These are phyloP conservation scores for Stagonosporopsis tanaceti DNA, from an alignment of 2,329 filamentous ascomycete species.

Conservation along the genomic window DNA sequence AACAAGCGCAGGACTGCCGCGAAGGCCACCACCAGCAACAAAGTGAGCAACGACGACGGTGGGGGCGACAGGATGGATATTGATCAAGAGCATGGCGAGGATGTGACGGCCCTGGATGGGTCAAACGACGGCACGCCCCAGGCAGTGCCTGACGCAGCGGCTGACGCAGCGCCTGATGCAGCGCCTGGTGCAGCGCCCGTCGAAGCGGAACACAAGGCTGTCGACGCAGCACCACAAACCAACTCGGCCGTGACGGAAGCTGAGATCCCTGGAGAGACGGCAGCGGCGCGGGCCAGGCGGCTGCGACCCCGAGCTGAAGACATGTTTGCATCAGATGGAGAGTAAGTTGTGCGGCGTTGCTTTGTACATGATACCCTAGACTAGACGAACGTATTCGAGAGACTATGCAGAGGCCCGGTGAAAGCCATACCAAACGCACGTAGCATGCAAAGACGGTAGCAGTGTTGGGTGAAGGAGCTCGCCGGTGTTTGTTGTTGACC, in stretches of 20 bases:
- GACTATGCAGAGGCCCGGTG: not conserved
- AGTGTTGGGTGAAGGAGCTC: not conserved
- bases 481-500: conserved; percentile 16
- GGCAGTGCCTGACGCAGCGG: conserved; percentile 1
- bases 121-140: conserved; percentile 14
- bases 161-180: not conserved
- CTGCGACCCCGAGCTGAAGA: conserved; percentile 49
- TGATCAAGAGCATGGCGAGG: conserved; percentile 22
- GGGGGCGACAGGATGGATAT: conserved; percentile 33
- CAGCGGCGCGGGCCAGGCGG: conserved; percentile 46
- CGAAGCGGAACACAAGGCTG: conserved; percentile 6
- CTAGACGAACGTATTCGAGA: not conserved
- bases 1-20: conserved; percentile 26
- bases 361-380: conserved; percentile 27
- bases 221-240: not conserved
- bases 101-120: conserved; percentile 10
- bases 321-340: conserved; percentile 49
- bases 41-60: conserved; percentile 22
- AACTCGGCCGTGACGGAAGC: not conserved
- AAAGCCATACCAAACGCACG: not conserved
- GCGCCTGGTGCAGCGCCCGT: not conserved
- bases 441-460: not conserved
- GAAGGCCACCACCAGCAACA: conserved; percentile 16
- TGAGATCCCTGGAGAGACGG: conserved; percentile 42
- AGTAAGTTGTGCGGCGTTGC: conserved; percentile 22